phyloP scores from a whole-genome alignment of 257 asterid genomes.

The Galeopsis tetrahit region DNA sequence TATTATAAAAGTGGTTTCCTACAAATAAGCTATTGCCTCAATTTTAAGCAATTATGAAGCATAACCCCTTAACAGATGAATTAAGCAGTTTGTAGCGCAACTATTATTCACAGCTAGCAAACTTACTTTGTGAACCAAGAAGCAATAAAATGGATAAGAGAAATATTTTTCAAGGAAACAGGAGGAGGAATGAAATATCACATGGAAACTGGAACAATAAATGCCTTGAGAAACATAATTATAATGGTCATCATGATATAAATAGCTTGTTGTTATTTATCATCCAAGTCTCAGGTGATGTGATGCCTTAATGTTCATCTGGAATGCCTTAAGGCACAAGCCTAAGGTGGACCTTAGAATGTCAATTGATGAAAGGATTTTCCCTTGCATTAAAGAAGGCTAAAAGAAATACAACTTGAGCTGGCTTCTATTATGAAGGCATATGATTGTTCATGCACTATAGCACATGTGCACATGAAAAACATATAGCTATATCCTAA shows the following conservation, averaged over 20 bases:
- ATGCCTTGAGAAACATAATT: constrained; percentile 22
- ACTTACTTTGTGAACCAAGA: constrained; percentile 13
- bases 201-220: neutral
- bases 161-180: constrained; percentile 11
- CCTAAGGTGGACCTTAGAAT: constrained; percentile 13
- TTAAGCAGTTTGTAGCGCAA: neutral
- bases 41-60: constrained; percentile 17
- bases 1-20: neutral
- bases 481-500: neutral
- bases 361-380: constrained; percentile 12
- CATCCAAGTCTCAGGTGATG: constrained; percentile 20
- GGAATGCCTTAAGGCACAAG: neutral
- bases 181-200: constrained; percentile 18
- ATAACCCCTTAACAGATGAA: constrained; percentile 16
- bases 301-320: constrained; percentile 11
- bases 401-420: constrained; percentile 6
- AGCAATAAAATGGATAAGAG: constrained; percentile 11
- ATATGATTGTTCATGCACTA: neutral
- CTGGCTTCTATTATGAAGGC: constrained; percentile 8
- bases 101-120: constrained; percentile 19
- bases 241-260: constrained; percentile 2
- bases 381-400: neutral
- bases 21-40: neutral
- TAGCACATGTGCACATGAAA: neutral
- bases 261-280: constrained; percentile 24